phyloP scores from a whole-genome alignment of 2,329 filamentous ascomycete species.

The Chrysosporium keratinophilum region DNA sequence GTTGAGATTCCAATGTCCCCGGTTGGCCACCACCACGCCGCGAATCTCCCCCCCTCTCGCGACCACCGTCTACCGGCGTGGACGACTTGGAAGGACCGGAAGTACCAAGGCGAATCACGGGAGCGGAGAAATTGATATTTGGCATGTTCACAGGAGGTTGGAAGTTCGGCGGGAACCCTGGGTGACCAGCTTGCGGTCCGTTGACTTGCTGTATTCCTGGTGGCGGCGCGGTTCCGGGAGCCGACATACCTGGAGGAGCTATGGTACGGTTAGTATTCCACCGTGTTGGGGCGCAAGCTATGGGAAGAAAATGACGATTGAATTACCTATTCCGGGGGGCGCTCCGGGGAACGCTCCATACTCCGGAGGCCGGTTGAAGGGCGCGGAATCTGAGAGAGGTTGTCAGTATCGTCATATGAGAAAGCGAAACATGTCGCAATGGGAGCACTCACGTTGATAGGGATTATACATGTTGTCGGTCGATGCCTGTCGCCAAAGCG shows the following conservation, averaged over 20 bases:
- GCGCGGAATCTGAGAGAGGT: conserved; percentile 23
- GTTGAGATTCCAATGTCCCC: conserved; percentile 52
- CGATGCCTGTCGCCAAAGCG: background rate
- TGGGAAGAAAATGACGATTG: conserved; percentile 11
- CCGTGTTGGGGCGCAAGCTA: background rate
- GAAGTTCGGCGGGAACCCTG: conserved; percentile 71
- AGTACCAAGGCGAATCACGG: conserved; percentile 86
- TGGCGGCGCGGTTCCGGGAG: conserved; percentile 67
- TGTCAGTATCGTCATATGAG: background rate
- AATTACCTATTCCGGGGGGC: conserved; percentile 72
- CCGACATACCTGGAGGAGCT: conserved; percentile 67
- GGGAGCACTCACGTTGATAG: conserved; percentile 30
- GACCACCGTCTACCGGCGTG: conserved; percentile 31
- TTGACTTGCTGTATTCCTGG: conserved; percentile 68
- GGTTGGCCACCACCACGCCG: conserved; percentile 48
- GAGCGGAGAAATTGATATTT: conserved; percentile 96
- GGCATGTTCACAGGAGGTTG: conserved; percentile 85
- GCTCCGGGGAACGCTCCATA: conserved; percentile 64
- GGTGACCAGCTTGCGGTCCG: conserved; percentile 64
- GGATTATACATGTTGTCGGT: conserved; percentile 34
- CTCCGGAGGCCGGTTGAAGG: conserved; percentile 64
- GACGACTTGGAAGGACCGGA: conserved; percentile 53
- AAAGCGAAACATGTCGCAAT: background rate
- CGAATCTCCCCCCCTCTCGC: conserved; percentile 37
- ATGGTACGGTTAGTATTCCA: conserved; percentile 37